Conservation (phyloP, 179 eudicot genomes). For the Pouteria campechiana region DNA sequence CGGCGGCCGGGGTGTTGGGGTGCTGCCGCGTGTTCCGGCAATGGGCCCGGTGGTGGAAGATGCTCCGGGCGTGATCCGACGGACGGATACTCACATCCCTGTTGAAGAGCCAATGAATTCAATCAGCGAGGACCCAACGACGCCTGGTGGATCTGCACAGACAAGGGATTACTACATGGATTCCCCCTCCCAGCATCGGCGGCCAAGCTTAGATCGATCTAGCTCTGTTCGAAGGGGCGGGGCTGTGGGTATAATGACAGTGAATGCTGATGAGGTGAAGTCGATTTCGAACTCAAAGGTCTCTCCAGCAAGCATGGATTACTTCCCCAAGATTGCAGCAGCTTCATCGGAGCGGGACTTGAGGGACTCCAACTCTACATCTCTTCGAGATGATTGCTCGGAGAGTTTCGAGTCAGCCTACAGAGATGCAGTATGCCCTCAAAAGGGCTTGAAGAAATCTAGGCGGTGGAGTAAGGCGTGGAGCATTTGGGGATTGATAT, state of each 20-base stretch:
- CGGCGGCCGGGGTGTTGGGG: no score
- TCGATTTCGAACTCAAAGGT: slow-evolving; percentile 30
- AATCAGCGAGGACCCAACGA: slow-evolving; percentile 21
- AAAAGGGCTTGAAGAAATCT: slow-evolving; percentile 48
- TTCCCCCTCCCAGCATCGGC: slow-evolving; percentile 56
- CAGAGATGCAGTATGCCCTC: slow-evolving; percentile 42
- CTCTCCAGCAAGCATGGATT: slow-evolving; percentile 27
- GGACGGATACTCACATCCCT: slow-evolving; percentile 68
- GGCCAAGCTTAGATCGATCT: slow-evolving; percentile 89
- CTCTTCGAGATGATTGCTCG: slow-evolving; percentile 60
- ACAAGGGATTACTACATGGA: slow-evolving; percentile 83
- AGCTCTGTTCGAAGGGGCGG: slow-evolving; percentile 80
- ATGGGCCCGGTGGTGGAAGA: slow-evolving; percentile 84
- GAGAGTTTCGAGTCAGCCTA: slow-evolving; percentile 69
- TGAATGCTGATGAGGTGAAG: slow-evolving; percentile 68
- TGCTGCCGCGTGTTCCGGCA: slow-evolving; percentile 62
- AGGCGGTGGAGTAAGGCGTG: slow-evolving; percentile 61
- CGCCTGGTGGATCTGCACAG: slow-evolving; percentile 76
- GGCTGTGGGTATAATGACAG: slow-evolving; percentile 83
- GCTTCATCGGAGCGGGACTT: slow-evolving; percentile 21
- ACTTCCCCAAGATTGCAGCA: slow-evolving; percentile 20
- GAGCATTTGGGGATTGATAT: slow-evolving; percentile 80
- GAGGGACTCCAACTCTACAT: slow-evolving; percentile 45
- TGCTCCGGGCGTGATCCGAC: slow-evolving; percentile 28
- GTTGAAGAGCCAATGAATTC: slow-evolving; percentile 49